Percentiles rank a stretch among this genome's conserved stretches.
phyloP scores from a whole-genome alignment of 179 eudicot species.

The Amaranthus tricolor region DNA sequence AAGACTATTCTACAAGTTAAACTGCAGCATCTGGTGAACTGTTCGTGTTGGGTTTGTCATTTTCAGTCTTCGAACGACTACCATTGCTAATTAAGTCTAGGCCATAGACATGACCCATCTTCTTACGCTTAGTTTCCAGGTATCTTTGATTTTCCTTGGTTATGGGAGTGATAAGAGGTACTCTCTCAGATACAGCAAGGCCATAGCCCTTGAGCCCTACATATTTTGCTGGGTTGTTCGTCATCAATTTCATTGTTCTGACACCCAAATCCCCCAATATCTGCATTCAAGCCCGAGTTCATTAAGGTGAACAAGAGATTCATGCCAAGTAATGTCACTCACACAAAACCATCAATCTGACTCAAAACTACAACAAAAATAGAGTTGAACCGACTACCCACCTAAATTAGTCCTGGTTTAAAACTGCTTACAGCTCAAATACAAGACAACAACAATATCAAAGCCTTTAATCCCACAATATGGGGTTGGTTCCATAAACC shows the following conservation, averaged over 20 bases:
- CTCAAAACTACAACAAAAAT: background rate
- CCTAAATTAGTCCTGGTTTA: background rate
- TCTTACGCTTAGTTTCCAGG: conserved; percentile 71
- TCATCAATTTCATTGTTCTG: conserved; percentile 85
- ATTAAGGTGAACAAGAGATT: background rate
- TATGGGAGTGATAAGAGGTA: conserved; percentile 73
- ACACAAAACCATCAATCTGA: background rate
- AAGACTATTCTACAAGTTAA: conserved; percentile 5
- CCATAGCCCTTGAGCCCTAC: conserved; percentile 82
- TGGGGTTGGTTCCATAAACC: no score
- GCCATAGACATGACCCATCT: conserved; percentile 79
- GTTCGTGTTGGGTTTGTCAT: conserved; percentile 20
- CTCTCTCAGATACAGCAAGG: conserved; percentile 63
- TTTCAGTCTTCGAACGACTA: conserved; percentile 18
- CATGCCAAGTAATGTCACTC: background rate
- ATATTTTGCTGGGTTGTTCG: conserved; percentile 86
- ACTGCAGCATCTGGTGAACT: conserved; percentile 5
- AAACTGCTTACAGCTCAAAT: background rate
- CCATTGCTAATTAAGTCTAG: conserved; percentile 19
- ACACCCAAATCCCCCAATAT: conserved; percentile 83
- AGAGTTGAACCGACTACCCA: background rate
- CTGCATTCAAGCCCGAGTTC: conserved; percentile 36
- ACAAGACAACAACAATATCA: no score
- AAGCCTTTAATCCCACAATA: no score
- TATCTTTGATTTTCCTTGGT: conserved; percentile 74